These are phyloP conservation scores for Nigrograna mackinnonii DNA, from an alignment of 2,329 filamentous ascomycete genomes.

Conservation along the genomic window DNA sequence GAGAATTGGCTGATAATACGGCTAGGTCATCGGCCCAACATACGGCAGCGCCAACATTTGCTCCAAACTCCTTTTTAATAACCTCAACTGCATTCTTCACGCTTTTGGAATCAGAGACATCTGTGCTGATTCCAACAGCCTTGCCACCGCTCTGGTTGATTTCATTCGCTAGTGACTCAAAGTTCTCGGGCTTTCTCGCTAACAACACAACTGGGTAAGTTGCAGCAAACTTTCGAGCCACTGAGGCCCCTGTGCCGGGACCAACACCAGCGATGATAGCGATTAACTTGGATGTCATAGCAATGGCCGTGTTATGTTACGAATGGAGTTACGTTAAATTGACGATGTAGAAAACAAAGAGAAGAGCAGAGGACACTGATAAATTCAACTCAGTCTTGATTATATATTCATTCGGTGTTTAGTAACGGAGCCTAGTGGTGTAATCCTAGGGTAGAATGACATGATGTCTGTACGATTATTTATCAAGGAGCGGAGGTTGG, in stretches of 20 bases:
- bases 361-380: slow-evolving; percentile 1
- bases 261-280: slow-evolving; percentile 74
- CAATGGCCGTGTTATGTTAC: too few species aligned
- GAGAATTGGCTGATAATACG: not conserved
- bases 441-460: slow-evolving; percentile 21
- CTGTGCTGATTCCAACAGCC: slow-evolving; percentile 71
- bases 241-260: slow-evolving; percentile 68
- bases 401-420: slow-evolving; percentile 18
- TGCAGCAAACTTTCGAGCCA: slow-evolving; percentile 63
- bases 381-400: slow-evolving; percentile 9
- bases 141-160: slow-evolving; percentile 70
- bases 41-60: slow-evolving; percentile 44
- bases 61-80: slow-evolving; percentile 63
- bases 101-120: slow-evolving; percentile 60
- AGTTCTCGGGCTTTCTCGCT: slow-evolving; percentile 69
- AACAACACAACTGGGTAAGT: slow-evolving; percentile 75
- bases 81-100: slow-evolving; percentile 64
- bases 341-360: too few species aligned
- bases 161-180: slow-evolving; percentile 67
- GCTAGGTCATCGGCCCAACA: slow-evolving; percentile 2
- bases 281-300: slow-evolving; percentile 58
- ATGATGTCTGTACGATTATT: slow-evolving; percentile 11
- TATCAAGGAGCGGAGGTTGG: slow-evolving; percentile 20
- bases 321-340: too few species aligned
- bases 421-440: slow-evolving; percentile 24